Base-by-base conservation (phyloP, 1,284 basidiomycete genomes). In the Cryptococcus sp. region DNA sequence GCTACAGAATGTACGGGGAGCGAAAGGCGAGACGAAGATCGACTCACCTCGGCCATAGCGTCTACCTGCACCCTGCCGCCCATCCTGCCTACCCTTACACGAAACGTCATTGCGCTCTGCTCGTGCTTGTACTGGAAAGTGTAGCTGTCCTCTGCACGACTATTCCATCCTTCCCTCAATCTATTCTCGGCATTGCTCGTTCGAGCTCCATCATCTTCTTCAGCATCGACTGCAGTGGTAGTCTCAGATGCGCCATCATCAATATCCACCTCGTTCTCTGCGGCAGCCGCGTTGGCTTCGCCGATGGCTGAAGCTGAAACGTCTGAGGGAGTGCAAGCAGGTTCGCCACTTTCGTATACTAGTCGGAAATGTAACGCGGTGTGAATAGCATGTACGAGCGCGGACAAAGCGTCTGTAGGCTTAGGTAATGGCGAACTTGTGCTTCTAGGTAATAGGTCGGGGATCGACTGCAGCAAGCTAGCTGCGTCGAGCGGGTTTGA, bases 11-110 rank as follows among this genome's bases (percentile, higher is more conserved):
- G 39, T 16, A 17, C 50, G 3, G 17, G 7, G n/a, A 11, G 41
- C 25, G 22, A 17, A 38, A 52, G 7, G 8, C 16, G 20, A 50
- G 26, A 5, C 10, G 39, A 22, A 40, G 20, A 51, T 20, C 15
- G 20, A 68, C 79, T 67, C 56, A 81, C 80, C 66, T 81, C 77
- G 1, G 79, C 79, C 61, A 78, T 78, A 2, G 70, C 80, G 48
- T 79, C 79, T 15, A 81, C 65, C 55, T 79, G 68, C 0, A 76
- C 68, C 46, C 80, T 68, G 2, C 62, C 71, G 0, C 80, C 80
- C 62, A 81, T 75, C 23, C 74, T 70, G 10, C 73, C 73, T 7
- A 81, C 72, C 29, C 75, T 72, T 37, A 81, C 64, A 45, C 78
- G 66, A 58, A 79, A 81, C 13, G 62, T 64, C 69, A 81, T 63